Base-by-base conservation (phyloP, 2,329 filamentous ascomycete genomes). In the Coleophoma eucalyptorum region DNA sequence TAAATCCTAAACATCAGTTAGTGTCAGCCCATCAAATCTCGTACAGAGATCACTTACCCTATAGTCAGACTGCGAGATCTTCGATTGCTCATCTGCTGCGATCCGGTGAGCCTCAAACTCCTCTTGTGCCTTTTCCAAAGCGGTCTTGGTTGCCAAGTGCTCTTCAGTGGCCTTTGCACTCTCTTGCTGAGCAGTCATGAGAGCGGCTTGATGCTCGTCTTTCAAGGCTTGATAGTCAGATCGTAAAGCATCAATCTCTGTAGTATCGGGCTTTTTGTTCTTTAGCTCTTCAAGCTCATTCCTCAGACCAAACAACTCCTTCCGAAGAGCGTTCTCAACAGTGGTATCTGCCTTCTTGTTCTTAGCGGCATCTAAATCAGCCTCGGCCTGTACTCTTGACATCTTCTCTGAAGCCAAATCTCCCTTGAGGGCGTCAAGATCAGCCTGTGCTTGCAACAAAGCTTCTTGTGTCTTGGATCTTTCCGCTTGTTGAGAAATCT, bases 1-100 rank as follows among this genome's bases (percentile, higher is more conserved):
- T 70, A 86, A 78, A 55, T 84, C 80, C 62, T 79, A 75, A 66
- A n/a, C n/a, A 32, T 5, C 82, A 84, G 63, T 84, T 80, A n/a
- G 75, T 72, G 64, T 74, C 72, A 43, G 77, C 72, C n/a, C 74
- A 80, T 74, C 79, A 80, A 49, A 71, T 61, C 63, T 72, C 75
- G 13, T 4, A 13, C 12, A 31, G 16, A 26, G 3, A 7, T 26
- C 11, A 44, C 42, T 15, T 26, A 32, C 42, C 74, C 76, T 73
- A 8, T 76, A 74, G 58, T 81, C 77, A 20, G 75, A 72, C 64
- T 70, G 72, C 58, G 74, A 69, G 4, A 76, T 59, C 75, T 81
- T 81, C 48, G 71, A 61, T 63, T 74, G 75, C 11, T 74, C 73
- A 11, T 77, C 75, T 3, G 74, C 72, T 57, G 79, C 75, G 19